Base-by-base conservation (phyloP, 164 flowering plant genomes). In the Chimonanthus praecox region DNA sequence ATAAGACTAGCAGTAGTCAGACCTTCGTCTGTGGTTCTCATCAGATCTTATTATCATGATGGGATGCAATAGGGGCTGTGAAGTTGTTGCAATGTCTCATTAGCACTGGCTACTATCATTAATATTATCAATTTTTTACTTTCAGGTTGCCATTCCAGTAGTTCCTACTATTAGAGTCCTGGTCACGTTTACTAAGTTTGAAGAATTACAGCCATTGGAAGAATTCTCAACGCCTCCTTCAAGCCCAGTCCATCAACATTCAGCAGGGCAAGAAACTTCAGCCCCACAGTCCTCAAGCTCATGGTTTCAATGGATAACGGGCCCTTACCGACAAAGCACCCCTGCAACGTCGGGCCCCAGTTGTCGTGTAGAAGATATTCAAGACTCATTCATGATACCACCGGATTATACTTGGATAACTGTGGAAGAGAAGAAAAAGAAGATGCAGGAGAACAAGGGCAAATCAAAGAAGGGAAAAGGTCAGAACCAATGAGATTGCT, bases 161-260 rank as follows among this genome's bases (percentile, higher is more conserved):
- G 90, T 93, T 80, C 99, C 99, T 8, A 95, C 99, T 5, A 88
- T 95, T 78, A 83, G 94, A 71, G 99, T 95, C 66, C 18, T 95
- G 60, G 96, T 95, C 54, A 95, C 99, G 0, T 95, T 95, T 72
- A 90, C 98, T 20, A 95, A 90, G 79, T 93, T 89, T 71, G 97
- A 93, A 84, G 99, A 93, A 73, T 74, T 95, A 60, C 87, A 88
- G 77, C 90, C 97, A n/a, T 54, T 82, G 67, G 97, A 93, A 74
- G 99, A 93, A 75, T 93, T 93, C 73, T 77, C 85, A 64, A 95
- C 99, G 6, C 99, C 99, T 7, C 99, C 95, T 74, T 88, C 98
- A 61, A 93, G 97, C 75, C 78, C 78, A 21, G 58, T 16, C 8
- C n/a, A 64, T 46, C 91, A 92, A 49, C 71, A 80, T 47, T 76